Percentiles rank a stretch among this genome's conserved stretches.
These are phyloP conservation scores for Gyrodon lividus DNA, from an alignment of 768 basidiomycete species.

Conservation along the genomic window DNA sequence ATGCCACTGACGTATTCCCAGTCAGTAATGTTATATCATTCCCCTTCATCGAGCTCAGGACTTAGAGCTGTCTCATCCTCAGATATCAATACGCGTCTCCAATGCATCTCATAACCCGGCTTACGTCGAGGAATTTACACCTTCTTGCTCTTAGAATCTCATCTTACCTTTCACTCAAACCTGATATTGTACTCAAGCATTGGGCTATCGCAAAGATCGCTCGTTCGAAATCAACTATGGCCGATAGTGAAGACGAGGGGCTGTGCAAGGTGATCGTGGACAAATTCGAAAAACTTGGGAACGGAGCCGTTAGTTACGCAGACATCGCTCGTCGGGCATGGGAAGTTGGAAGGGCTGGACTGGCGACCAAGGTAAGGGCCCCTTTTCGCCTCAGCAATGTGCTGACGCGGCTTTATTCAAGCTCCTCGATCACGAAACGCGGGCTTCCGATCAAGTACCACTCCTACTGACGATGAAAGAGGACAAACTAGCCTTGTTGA, in stretches of 20 bases:
- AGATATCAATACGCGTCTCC: conserved; percentile 86
- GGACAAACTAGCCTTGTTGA: conserved; percentile 80
- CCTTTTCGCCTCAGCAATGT: not conserved
- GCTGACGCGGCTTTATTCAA: conserved; percentile 26
- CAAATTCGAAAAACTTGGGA: conserved; percentile 83
- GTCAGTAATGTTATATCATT: conserved; percentile 44
- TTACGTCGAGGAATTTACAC: conserved; percentile 87
- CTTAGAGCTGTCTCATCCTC: conserved; percentile 6
- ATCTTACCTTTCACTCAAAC: conserved; percentile 75
- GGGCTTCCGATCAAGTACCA: conserved; percentile 90
- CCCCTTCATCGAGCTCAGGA: not conserved
- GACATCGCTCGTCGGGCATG: conserved; percentile 94
- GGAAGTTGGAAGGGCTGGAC: conserved; percentile 75
- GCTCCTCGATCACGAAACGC: conserved; percentile 89
- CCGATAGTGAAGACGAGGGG: conserved; percentile 69
- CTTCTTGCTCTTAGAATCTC: conserved; percentile 91
- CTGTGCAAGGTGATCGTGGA: conserved; percentile 82
- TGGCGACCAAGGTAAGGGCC: conserved; percentile 75
- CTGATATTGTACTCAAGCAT: conserved; percentile 86
- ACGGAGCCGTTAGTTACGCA: conserved; percentile 82
- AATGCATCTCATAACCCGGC: conserved; percentile 72
- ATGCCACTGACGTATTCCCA: conserved; percentile 91
- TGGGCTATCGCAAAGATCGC: conserved; percentile 95
- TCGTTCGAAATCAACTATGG: conserved; percentile 61
- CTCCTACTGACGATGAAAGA: conserved; percentile 94